These are phyloP conservation scores for Fusarium acutatum DNA, from an alignment of 2,329 filamentous ascomycete species.

Conservation along the genomic window DNA sequence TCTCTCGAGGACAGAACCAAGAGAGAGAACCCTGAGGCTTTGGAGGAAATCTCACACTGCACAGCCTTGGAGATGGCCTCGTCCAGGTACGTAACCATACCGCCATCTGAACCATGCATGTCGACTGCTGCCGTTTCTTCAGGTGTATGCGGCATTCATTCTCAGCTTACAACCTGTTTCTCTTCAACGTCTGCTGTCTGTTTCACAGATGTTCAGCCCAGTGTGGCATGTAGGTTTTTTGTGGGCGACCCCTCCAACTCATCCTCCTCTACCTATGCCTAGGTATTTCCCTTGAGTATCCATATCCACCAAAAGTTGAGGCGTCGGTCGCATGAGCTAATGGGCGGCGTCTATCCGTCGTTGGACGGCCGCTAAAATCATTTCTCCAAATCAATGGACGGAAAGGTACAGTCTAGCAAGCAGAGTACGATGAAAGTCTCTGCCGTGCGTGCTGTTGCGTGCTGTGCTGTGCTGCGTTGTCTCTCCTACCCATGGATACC, in stretches of 20 bases:
- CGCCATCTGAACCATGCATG: slow-evolving; percentile 23
- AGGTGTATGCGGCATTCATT: not conserved
- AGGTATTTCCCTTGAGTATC: not conserved
- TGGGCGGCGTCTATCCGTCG: slow-evolving; percentile 31
- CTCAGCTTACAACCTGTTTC: slow-evolving; percentile 4
- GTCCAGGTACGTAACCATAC: slow-evolving; percentile 27
- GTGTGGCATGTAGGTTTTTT: slow-evolving; percentile 32
- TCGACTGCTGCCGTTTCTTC: not conserved
- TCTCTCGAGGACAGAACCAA: not conserved
- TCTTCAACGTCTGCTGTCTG: not conserved
- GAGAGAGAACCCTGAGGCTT: slow-evolving; percentile 4
- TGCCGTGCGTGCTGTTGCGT: not conserved
- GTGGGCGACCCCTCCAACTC: slow-evolving; percentile 27
- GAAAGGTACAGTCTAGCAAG: not conserved
- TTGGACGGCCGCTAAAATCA: slow-evolving; percentile 31
- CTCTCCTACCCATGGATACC: slow-evolving; percentile 12
- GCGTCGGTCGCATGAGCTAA: slow-evolving; percentile 31
- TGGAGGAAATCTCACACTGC: slow-evolving; percentile 6
- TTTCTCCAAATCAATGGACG: not conserved
- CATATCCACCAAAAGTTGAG: slow-evolving; percentile 27
- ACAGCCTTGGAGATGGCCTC: slow-evolving; percentile 10
- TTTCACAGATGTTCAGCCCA: slow-evolving; percentile 18
- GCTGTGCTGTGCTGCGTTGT: not conserved
- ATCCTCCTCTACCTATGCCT: not conserved
- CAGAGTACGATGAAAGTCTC: not conserved